These are phyloP conservation scores for Fagopyrum homotropicum DNA, from an alignment of 148 eudicot species.

Conservation along the genomic window DNA sequence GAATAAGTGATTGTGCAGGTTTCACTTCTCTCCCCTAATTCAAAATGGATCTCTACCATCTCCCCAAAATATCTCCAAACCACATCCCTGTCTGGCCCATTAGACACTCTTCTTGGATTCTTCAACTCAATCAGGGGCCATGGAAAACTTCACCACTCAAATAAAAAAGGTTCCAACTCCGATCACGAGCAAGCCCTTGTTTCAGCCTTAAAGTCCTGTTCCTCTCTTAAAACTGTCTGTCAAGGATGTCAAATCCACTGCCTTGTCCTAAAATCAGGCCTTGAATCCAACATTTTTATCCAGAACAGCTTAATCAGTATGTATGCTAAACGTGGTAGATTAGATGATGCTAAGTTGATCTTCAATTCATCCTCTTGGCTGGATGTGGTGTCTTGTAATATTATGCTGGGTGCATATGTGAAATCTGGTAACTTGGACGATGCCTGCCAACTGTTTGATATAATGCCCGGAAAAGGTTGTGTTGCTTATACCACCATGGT, in stretches of 20 bases:
- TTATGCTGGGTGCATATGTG: slow-evolving; percentile 66
- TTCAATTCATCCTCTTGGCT: slow-evolving; percentile 24
- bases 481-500: slow-evolving; percentile 84
- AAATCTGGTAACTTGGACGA: slow-evolving; percentile 40
- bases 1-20: slow-evolving; percentile 1
- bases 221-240: slow-evolving; percentile 29
- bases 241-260: slow-evolving; percentile 63
- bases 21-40: slow-evolving; percentile 9
- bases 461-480: slow-evolving; percentile 54
- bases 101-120: slow-evolving; percentile 8
- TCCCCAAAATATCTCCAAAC: neutral
- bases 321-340: slow-evolving; percentile 51
- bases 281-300: slow-evolving; percentile 49
- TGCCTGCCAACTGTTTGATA: slow-evolving; percentile 66
- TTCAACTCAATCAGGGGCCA: slow-evolving; percentile 22
- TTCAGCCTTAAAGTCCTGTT: slow-evolving; percentile 56
- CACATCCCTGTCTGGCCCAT: neutral
- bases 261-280: slow-evolving; percentile 44
- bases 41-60: slow-evolving; percentile 2
- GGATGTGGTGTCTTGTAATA: slow-evolving; percentile 64
- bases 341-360: slow-evolving; percentile 41
- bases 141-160: slow-evolving; percentile 16
- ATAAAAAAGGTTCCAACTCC: slow-evolving; percentile 11
- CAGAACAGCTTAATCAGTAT: slow-evolving; percentile 74
- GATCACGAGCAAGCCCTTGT: slow-evolving; percentile 42